Evolutionary conservation across 495 filamentous ascomycete species (phyloP), one percentile per base, ranked within the genome.

Genomic region (Annulohypoxylon stygium): DNA sequence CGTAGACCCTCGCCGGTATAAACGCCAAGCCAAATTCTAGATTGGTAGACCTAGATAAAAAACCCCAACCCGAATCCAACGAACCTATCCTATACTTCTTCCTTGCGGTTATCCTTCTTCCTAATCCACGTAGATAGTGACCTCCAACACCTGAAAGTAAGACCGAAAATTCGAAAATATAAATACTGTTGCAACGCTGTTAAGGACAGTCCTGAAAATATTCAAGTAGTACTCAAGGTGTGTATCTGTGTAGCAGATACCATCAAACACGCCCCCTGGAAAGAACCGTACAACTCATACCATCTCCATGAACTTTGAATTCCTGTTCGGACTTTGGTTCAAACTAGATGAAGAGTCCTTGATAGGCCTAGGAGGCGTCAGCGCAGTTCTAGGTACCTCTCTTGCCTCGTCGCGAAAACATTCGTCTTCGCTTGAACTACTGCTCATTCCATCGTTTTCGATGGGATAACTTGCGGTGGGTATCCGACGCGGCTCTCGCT

Each of bases 271-370:
- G 11, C 37, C 39, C 18, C 16, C n/a, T 57, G 43, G 1, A 9
- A 33, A 45, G 20, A 33, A 1, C 20, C 1, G 9, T 16, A 1
- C 11, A 41, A 61, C 57, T 39, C 50, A 71, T 26, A 73, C 72
- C 70, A 80, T 79, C 79, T 83, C 79, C 54, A 74, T 78, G 51
- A 82, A 84, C 69, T 79, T 73, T 53, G 78, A 83, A 63, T 83
- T 83, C 67, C 83, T 75, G 9, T 71, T 75, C 11, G 85, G 85
- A 58, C 84, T 87, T 18, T 73, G 61, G 10, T 76, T 79, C 48
- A 73, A 66, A 39, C 73, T 71, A n/a, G 67, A 61, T 11, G 72
- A 70, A 8, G 58, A 33, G 10, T 69, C 74, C 37, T 37, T 61
- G n/a, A 75, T 61, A n/a, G 74, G 68, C 48, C 41, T 73, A 0